Conservation (phyloP, 306 rosid genomes). For the Neltuma alba region DNA sequence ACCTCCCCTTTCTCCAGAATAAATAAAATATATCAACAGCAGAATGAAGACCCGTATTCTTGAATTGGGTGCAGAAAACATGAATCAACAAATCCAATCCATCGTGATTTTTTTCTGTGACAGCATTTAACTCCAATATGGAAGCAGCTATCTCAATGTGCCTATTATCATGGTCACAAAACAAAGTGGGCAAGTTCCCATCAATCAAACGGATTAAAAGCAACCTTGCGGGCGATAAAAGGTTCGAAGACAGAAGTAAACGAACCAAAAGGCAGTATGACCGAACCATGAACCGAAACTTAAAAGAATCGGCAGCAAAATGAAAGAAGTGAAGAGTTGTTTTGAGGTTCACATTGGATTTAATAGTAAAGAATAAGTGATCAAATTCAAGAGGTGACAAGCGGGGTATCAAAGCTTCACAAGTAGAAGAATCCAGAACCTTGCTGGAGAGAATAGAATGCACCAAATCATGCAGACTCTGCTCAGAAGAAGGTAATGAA, state of each 20-base stretch:
- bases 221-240: conserved; percentile 54
- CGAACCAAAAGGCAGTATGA: conserved; percentile 64
- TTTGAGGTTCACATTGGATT: conserved; percentile 49
- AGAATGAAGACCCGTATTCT: conserved; percentile 42
- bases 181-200: conserved; percentile 43
- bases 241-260: conserved; percentile 50
- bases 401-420: conserved; percentile 53
- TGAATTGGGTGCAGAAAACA: conserved; percentile 56
- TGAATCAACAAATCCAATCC: conserved; percentile 66
- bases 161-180: conserved; percentile 24
- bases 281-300: conserved; percentile 57
- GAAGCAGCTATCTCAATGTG: conserved; percentile 48
- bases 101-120: conserved; percentile 24
- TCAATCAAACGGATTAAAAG: conserved; percentile 62
- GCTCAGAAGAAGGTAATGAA: conserved; percentile 27
- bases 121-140: conserved; percentile 39
- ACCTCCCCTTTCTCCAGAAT: conserved; percentile 41
- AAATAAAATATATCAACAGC: conserved; percentile 49
- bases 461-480: conserved; percentile 33
- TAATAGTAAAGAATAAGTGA: conserved; percentile 44
- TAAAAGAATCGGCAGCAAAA: conserved; percentile 49
- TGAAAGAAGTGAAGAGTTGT: conserved; percentile 60
- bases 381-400: conserved; percentile 67
- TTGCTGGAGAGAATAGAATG: conserved; percentile 53
- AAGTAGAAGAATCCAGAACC: conserved; percentile 59